Percentiles rank a stretch among this genome's conserved stretches.
phyloP scores from a whole-genome alignment of 495 filamentous ascomycete species.

The Hyaloscypha finlandica region DNA sequence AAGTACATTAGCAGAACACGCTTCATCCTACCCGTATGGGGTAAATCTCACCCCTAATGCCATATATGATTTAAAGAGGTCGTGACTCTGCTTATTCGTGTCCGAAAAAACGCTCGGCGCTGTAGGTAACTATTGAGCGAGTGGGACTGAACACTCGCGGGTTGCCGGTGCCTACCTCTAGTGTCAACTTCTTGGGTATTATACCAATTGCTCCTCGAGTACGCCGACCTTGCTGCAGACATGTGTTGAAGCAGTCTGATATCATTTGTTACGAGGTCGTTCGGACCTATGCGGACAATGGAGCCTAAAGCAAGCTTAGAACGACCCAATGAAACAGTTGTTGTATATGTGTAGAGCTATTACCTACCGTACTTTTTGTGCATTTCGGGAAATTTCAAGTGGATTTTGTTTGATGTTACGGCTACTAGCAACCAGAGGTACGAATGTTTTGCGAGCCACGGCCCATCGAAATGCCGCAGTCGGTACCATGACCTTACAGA shows the following conservation, averaged over 20 bases:
- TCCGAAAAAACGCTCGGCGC: background rate
- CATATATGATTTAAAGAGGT: constrained; percentile 2
- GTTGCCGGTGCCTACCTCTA: constrained; percentile 1
- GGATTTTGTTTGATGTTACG: background rate
- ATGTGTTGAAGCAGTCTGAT: constrained; percentile 1
- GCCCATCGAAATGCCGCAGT: background rate
- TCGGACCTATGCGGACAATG: background rate
- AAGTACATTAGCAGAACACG: background rate
- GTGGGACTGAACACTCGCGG: background rate
- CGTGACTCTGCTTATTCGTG: background rate
- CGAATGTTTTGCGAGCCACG: constrained; percentile 1
- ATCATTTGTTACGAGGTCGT: constrained; percentile 3
- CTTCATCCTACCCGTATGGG: background rate
- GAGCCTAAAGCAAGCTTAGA: constrained; percentile 1
- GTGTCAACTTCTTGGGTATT: background rate
- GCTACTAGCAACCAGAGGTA: background rate
- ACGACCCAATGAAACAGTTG: background rate
- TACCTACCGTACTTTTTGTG: constrained; percentile 1
- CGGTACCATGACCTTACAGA: background rate
- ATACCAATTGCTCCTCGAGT: constrained; percentile 1
- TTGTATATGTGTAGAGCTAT: background rate
- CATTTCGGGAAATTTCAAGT: background rate
- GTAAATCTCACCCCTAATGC: constrained; percentile 2
- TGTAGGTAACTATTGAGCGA: constrained; percentile 3
- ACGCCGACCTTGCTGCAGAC: background rate